These are phyloP conservation scores for Stenocarpella maydis DNA, from an alignment of 2,329 filamentous ascomycete genomes.

Conservation along the genomic window DNA sequence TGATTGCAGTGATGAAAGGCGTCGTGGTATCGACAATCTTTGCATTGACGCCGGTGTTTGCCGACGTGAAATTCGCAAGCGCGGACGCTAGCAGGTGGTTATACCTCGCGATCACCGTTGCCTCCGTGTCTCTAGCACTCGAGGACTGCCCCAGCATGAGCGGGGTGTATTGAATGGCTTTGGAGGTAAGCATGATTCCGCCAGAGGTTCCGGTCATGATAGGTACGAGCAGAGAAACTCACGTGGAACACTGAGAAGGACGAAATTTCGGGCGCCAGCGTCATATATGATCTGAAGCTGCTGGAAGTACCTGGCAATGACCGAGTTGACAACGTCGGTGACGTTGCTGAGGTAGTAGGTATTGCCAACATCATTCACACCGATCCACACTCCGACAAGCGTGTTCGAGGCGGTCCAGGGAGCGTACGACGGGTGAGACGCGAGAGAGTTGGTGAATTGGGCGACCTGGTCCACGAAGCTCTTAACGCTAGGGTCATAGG, in stretches of 20 bases:
- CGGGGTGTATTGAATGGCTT: slow-evolving; percentile 53
- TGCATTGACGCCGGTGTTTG: slow-evolving; percentile 45
- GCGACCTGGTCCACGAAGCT: slow-evolving; percentile 61
- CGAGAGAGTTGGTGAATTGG: slow-evolving; percentile 49
- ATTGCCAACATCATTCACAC: slow-evolving; percentile 56
- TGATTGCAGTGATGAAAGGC: slow-evolving; percentile 53
- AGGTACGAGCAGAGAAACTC: slow-evolving; percentile 21
- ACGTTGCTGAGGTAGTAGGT: slow-evolving; percentile 48
- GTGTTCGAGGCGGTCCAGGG: slow-evolving; percentile 54
- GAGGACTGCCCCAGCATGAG: slow-evolving; percentile 41
- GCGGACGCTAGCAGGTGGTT: slow-evolving; percentile 46
- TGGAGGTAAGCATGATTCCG: background rate
- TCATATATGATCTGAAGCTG: slow-evolving; percentile 57
- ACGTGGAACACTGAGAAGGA: slow-evolving; percentile 66
- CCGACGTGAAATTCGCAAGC: slow-evolving; percentile 44
- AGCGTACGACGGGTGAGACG: slow-evolving; percentile 44
- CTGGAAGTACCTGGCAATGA: slow-evolving; percentile 53
- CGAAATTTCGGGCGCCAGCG: slow-evolving; percentile 64
- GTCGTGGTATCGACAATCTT: slow-evolving; percentile 51
- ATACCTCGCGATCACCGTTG: slow-evolving; percentile 47
- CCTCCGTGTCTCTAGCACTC: slow-evolving; percentile 43
- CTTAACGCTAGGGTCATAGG: slow-evolving; percentile 56
- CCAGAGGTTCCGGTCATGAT: too few species aligned
- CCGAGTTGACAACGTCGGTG: slow-evolving; percentile 46
- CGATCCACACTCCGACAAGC: slow-evolving; percentile 60